Base-by-base conservation (phyloP, 73 alveolate genomes). In the Uronychia setigera region DNA sequence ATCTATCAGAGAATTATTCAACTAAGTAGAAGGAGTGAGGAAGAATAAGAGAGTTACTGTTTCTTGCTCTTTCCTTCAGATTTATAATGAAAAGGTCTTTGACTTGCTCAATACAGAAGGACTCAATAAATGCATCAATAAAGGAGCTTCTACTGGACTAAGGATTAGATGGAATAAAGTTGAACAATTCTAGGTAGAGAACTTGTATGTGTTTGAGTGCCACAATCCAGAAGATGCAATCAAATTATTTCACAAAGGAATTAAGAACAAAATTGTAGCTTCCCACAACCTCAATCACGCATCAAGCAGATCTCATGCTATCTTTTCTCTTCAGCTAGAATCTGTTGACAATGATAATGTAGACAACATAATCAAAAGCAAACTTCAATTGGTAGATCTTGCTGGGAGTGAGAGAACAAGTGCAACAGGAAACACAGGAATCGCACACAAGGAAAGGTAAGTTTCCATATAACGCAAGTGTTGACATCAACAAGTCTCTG, bases 381-480 rank as follows among this genome's bases (percentile, higher is more conserved):
- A 98, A 86, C 94, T 98, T 77, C 92, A 97, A 80, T 86, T 98
- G 33, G 99, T 98, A 0, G 99, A 98, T 92, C 90, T 98, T 79
- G 99, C 99, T 25, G 99, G 99, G 26, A 90, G 98, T 80, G 99
- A 98, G 80, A 85, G 99, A 74, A 93, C 93, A 29, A 88, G 98
- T 29, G 59, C 84, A 31, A 97, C 98, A 34, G 99, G 98, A 58
- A 97, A 96, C 27, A 94, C 93, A 93, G 99, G 99, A 29, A 59
- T 93, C 32, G 96, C 92, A 30, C 84, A 87, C 33, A 96, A 98
- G 83, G 99, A 98, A 93, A 46, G 67, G 67, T 46, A 46, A 5
- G 67, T 5, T 46, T 19, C 67, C 19, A 46, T 19, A n/a, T 46
- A 46, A 46, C 19, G 67, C 5, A 19, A 94, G 98, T 32, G 95